phyloP scores from a whole-genome alignment of 1,284 basidiomycete species.

The Xerocomus nothofagi region DNA sequence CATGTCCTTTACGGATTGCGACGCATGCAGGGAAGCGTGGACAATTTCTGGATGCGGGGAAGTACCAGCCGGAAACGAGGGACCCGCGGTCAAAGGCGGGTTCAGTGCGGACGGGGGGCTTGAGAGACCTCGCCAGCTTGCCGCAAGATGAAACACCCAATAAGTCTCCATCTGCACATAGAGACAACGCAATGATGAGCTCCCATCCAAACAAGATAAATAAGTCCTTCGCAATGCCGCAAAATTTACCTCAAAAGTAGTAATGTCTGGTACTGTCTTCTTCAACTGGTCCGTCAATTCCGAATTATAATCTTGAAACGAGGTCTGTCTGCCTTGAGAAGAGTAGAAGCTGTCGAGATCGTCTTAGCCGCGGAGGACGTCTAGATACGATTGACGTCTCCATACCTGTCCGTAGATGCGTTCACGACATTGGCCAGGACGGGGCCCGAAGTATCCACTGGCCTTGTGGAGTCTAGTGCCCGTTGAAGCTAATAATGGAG shows the following conservation, averaged over 20 bases:
- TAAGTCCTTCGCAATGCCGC: constrained; percentile 4
- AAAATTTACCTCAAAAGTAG: constrained; percentile 63
- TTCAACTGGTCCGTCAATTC: constrained; percentile 61
- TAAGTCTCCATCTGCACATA: constrained; percentile 75
- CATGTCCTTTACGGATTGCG: constrained; percentile 26
- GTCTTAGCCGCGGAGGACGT: constrained; percentile 8
- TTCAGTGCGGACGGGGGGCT: constrained; percentile 19
- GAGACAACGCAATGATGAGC: constrained; percentile 1
- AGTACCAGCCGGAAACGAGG: constrained; percentile 39
- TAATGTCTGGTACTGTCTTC: constrained; percentile 47
- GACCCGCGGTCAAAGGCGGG: constrained; percentile 46
- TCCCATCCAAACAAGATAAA: background rate
- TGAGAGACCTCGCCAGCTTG: constrained; percentile 50
- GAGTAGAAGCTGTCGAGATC: constrained; percentile 68
- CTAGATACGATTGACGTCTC: constrained; percentile 1
- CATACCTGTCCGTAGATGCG: constrained; percentile 74
- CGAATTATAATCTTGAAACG: constrained; percentile 75
- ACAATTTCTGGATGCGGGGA: constrained; percentile 20
- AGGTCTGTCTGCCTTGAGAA: constrained; percentile 78
- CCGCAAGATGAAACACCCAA: constrained; percentile 72
- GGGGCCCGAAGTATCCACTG: constrained; percentile 35
- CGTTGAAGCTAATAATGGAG: constrained; percentile 44
- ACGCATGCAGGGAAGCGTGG: constrained; percentile 34
- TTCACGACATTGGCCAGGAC: constrained; percentile 57
- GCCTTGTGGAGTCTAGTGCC: constrained; percentile 47